Conservation (phyloP, 78 protist genomes). For the Ministeria vibrans region DNA sequence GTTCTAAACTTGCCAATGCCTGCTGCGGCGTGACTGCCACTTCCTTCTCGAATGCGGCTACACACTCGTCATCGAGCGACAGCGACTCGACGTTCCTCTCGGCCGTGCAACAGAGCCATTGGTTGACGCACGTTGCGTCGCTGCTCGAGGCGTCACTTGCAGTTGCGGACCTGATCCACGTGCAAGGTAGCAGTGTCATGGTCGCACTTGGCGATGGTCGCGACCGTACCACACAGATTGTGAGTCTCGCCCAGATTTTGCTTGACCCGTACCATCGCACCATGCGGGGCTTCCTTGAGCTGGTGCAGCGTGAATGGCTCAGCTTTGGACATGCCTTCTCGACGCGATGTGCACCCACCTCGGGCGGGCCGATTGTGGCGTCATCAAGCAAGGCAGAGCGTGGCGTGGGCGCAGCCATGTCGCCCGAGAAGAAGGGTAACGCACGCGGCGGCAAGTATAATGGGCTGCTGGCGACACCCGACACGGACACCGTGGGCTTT, state of each 20-base stretch:
- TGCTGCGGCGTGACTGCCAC: not conserved
- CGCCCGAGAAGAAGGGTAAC: too few relatives aligned
- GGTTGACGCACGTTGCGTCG: constrained; percentile 48
- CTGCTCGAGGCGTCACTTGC: constrained; percentile 28
- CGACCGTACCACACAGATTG: constrained; percentile 91
- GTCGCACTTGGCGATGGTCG: constrained; percentile 87
- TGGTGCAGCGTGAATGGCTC: constrained; percentile 90
- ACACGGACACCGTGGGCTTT: too few relatives aligned
- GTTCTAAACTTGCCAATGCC: constrained; percentile 61
- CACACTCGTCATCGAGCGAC: too few relatives aligned
- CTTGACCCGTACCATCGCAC: constrained; percentile 89
- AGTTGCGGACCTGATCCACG: not conserved
- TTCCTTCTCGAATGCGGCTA: too few relatives aligned
- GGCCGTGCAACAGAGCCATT: constrained; percentile 36
- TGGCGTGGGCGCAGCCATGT: too few relatives aligned
- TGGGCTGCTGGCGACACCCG: too few relatives aligned
- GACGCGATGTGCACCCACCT: too few relatives aligned
- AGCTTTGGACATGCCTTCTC: constrained; percentile 89
- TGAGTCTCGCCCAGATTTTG: constrained; percentile 51
- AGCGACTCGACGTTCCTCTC: constrained; percentile 33
- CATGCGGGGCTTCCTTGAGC: constrained; percentile 67
- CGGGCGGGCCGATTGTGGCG: too few relatives aligned
- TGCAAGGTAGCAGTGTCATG: not conserved
- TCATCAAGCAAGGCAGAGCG: too few relatives aligned
- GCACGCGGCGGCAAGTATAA: too few relatives aligned